Percentiles rank a stretch among this genome's conserved stretches.
Conservation (phyloP, 352 stramenopile species). For the Pythium angustatum region DNA sequence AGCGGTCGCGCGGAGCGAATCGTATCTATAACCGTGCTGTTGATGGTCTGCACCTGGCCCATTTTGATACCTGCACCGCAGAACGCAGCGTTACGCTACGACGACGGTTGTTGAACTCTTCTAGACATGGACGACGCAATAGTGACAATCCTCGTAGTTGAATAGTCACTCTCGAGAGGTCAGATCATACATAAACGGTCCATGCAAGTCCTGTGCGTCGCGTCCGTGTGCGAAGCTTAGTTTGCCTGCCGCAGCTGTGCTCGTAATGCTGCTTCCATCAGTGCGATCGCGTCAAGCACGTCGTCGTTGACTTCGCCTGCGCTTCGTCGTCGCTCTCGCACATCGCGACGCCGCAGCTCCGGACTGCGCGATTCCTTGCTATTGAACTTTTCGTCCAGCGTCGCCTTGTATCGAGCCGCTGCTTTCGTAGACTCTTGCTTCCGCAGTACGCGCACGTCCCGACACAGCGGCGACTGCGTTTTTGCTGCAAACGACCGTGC, state of each 20-base stretch:
- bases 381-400: conserved; percentile 33
- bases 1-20: too few species aligned
- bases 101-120: too few species aligned
- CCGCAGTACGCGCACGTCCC: conserved; percentile 49
- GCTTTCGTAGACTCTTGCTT: conserved; percentile 45
- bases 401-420: conserved; percentile 43
- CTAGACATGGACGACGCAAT: too few species aligned
- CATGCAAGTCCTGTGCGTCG: conserved; percentile 39
- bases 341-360: neutral
- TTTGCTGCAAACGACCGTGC: conserved; percentile 44
- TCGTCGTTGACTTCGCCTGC: neutral
- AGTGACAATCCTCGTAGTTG: too few species aligned
- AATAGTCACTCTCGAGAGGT: neutral
- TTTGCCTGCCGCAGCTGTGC: conserved; percentile 4
- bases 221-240: too few species aligned
- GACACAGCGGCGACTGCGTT: conserved; percentile 38
- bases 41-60: too few species aligned
- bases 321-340: neutral
- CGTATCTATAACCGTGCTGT: too few species aligned
- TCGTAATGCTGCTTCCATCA: conserved; percentile 21
- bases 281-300: conserved; percentile 13
- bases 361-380: neutral
- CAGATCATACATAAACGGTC: neutral
- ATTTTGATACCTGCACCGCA: too few species aligned
- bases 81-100: too few species aligned